Evolutionary conservation across 495 filamentous ascomycete genomes (phyloP).

Genomic region (Annulohypoxylon nitens): DNA sequence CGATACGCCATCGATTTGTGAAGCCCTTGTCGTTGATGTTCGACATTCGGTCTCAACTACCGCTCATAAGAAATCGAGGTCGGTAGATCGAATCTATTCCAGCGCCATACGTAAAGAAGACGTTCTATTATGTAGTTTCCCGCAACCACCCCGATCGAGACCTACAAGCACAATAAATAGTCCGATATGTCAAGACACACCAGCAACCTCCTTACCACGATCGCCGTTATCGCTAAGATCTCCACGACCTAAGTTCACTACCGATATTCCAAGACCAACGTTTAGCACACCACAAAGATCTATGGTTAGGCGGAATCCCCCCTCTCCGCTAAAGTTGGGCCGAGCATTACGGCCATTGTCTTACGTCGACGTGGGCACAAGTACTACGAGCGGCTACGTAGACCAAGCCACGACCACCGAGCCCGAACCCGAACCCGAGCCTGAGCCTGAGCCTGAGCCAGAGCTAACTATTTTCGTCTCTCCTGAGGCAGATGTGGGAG

Average conservation of each 20-base stretch:
- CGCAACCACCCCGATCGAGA: conserved; percentile 30
- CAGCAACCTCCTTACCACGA: not conserved
- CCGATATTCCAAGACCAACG: conserved; percentile 38
- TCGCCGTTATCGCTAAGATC: not conserved
- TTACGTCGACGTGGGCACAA: conserved; percentile 36
- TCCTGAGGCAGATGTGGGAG: not conserved
- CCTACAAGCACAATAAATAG: conserved; percentile 11
- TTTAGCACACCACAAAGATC: conserved; percentile 39
- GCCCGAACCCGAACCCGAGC: conserved; percentile 8
- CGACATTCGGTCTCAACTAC: conserved; percentile 26
- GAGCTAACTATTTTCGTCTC: conserved; percentile 5
- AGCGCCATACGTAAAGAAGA: conserved; percentile 46
- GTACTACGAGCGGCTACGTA: conserved; percentile 30
- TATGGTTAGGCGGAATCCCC: conserved; percentile 32
- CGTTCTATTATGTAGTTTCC: conserved; percentile 41
- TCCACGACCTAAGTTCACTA: conserved; percentile 34
- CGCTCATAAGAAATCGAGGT: conserved; percentile 35
- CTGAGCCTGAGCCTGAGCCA: conserved; percentile 19
- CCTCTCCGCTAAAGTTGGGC: conserved; percentile 36
- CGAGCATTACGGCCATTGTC: conserved; percentile 22
- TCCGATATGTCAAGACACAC: conserved; percentile 1
- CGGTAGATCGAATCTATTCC: conserved; percentile 48
- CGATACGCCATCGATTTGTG: conserved; percentile 43
- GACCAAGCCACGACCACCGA: conserved; percentile 31
- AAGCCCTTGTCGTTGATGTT: conserved; percentile 45